Percentiles rank a stretch among this genome's conserved stretches.
These are phyloP conservation scores for Alternaria novae-zelandiae DNA, from an alignment of 2,329 filamentous ascomycete species.

Conservation along the genomic window DNA sequence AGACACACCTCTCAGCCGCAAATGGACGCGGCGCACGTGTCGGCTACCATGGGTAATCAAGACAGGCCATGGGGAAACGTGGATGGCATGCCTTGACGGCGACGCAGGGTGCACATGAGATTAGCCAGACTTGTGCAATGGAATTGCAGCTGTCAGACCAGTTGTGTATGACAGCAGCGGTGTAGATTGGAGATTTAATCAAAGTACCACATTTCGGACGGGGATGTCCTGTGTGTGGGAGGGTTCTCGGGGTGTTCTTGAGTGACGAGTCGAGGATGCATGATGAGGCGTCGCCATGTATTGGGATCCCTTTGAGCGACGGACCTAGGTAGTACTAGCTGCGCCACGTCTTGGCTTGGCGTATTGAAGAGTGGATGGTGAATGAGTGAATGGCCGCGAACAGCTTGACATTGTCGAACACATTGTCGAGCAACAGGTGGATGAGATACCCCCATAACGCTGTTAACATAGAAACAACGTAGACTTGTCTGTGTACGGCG, in stretches of 20 bases:
- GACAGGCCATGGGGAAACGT: background rate
- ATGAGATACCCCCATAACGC: background rate
- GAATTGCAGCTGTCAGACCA: background rate
- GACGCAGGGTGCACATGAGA: background rate
- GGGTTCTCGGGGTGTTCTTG: background rate
- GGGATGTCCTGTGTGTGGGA: background rate
- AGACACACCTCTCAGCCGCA: background rate
- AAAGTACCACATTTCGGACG: background rate
- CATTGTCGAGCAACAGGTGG: background rate
- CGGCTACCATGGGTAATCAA: background rate
- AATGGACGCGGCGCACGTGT: background rate
- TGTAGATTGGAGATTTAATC: background rate
- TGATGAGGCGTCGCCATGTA: background rate
- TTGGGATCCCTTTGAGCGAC: background rate
- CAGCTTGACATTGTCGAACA: background rate
- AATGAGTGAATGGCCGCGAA: background rate
- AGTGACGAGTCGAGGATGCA: background rate
- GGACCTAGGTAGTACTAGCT: background rate
- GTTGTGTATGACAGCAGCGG: background rate
- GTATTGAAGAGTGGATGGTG: background rate
- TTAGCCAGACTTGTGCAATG: background rate
- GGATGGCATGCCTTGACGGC: background rate
- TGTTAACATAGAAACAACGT: background rate
- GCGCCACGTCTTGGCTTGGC: background rate
- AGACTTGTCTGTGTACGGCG: background rate